Base-by-base conservation (phyloP, 768 basidiomycete genomes). In the Asterophora lycoperdoides region DNA sequence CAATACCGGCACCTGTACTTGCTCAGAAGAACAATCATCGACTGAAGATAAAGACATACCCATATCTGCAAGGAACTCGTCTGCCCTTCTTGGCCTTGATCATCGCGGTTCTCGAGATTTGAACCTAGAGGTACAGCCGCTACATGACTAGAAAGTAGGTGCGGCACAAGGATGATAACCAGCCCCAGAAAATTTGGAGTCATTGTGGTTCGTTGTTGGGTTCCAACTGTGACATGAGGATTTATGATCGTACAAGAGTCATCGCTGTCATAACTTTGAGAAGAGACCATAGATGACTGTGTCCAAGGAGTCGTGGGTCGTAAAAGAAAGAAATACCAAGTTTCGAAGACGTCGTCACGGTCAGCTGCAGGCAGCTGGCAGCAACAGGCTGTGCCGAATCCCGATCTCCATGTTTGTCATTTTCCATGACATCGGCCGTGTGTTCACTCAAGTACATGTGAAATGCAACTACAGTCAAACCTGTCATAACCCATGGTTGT, bases 1-100 rank as follows among this genome's bases (percentile, higher is more conserved):
- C 11, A 54, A 14, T 36, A 60, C 36, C 13, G 59, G 59, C n/a
- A 55, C 30, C 59, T 60, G 36, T 0, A 17, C 2, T 37, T 23
- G 4, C 20, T 46, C 14, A 33, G 23, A 44, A 2, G 13, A 30
- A 17, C 28, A 44, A 36, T 23, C 19, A 35, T 29, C 17, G 15
- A 38, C 17, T 15, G 33, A 3, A 13, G 38, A 26, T 8, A 33
- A 26, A 34, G 44, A 53, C 56, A 11, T 17, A 58, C 59, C 55
- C 53, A 56, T 46, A 58, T 55, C 43, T 56, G 46, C 4, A 38
- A 5, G 8, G 53, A 5, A 13, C 35, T 15, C 34, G 3, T 14
- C 14, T 15, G 13, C 11, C 43, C 15, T 3, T 3, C 8, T 32
- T 4, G 30, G 18, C n/a, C 1, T 8, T 18, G 20, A 14, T 23